phyloP scores from a whole-genome alignment of 2,329 filamentous ascomycete species.

The Colletotrichum cereale region DNA sequence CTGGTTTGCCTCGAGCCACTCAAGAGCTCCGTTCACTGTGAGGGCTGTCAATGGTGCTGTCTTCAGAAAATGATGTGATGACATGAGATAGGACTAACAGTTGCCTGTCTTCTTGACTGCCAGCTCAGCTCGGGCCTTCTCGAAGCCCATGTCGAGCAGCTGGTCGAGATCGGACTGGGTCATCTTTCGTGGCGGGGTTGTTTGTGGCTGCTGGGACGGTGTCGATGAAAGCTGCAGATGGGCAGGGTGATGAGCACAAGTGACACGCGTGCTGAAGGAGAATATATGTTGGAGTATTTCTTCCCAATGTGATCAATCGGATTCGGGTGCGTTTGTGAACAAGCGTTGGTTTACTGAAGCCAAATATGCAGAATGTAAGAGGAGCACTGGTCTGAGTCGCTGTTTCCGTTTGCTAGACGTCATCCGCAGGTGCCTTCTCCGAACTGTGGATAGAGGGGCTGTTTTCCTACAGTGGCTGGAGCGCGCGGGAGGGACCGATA shows the following conservation, averaged over 20 bases:
- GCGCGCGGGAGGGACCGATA: constrained; percentile 22
- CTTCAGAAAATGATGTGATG: background rate
- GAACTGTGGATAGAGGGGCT: constrained; percentile 20
- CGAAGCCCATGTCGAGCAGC: constrained; percentile 82
- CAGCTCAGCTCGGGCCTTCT: constrained; percentile 82
- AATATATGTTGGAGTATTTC: background rate
- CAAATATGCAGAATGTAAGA: background rate
- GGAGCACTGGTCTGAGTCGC: constrained; percentile 27
- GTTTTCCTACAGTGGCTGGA: constrained; percentile 22
- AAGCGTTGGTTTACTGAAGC: constrained; percentile 7
- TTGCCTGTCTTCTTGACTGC: constrained; percentile 88
- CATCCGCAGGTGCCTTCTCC: constrained; percentile 37
- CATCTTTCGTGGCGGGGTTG: constrained; percentile 54
- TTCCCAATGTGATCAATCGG: background rate
- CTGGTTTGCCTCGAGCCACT: constrained; percentile 94
- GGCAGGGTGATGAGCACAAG: background rate
- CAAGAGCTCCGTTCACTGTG: constrained; percentile 86
- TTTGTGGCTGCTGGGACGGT: constrained; percentile 36
- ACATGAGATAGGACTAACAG: constrained; percentile 63
- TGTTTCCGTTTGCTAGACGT: constrained; percentile 33
- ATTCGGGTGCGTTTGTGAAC: background rate
- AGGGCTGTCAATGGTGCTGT: background rate
- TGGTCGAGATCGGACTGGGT: constrained; percentile 71
- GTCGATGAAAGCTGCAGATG: background rate
- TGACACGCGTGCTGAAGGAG: background rate